These are phyloP conservation scores for Claviceps arundinis DNA, from an alignment of 2,329 filamentous ascomycete species.

Conservation along the genomic window DNA sequence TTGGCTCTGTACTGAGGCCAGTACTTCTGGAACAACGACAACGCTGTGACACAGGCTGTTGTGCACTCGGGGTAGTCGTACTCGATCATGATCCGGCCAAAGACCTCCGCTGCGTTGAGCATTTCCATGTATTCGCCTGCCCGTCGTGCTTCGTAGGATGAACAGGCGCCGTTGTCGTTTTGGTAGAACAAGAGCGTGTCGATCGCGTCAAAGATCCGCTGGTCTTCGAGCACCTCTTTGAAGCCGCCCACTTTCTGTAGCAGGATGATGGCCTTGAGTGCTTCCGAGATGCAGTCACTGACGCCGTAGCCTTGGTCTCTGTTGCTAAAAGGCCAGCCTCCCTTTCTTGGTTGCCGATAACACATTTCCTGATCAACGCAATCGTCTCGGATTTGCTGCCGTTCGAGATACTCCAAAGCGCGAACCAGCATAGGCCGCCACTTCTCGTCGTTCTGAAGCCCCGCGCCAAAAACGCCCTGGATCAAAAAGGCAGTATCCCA, in stretches of 20 bases:
- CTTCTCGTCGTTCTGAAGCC: constrained; percentile 60
- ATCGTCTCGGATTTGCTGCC: constrained; percentile 82
- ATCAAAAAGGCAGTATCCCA: constrained; percentile 94
- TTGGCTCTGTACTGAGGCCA: constrained; percentile 67
- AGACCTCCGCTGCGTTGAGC: constrained; percentile 92
- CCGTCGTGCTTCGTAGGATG: constrained; percentile 77
- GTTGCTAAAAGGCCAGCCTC: constrained; percentile 93
- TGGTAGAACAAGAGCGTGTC: constrained; percentile 89
- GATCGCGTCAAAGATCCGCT: constrained; percentile 72
- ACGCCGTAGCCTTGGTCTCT: constrained; percentile 88
- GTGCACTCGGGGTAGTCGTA: constrained; percentile 98
- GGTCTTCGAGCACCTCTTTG: constrained; percentile 59
- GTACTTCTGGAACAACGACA: constrained; percentile 67
- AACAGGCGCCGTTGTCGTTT: constrained; percentile 72
- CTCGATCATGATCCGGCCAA: constrained; percentile 94
- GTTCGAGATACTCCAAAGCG: constrained; percentile 74
- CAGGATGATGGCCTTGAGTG: constrained; percentile 71
- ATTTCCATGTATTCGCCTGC: constrained; percentile 67
- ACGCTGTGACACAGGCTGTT: constrained; percentile 78
- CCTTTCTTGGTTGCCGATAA: constrained; percentile 84
- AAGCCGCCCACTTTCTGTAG: constrained; percentile 70
- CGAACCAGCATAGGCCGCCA: constrained; percentile 76
- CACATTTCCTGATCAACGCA: constrained; percentile 62
- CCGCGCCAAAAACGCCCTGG: constrained; percentile 59
- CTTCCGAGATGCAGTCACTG: constrained; percentile 88